Base-by-base conservation (phyloP, 331 rosid genomes). In the Quercus phellos region DNA sequence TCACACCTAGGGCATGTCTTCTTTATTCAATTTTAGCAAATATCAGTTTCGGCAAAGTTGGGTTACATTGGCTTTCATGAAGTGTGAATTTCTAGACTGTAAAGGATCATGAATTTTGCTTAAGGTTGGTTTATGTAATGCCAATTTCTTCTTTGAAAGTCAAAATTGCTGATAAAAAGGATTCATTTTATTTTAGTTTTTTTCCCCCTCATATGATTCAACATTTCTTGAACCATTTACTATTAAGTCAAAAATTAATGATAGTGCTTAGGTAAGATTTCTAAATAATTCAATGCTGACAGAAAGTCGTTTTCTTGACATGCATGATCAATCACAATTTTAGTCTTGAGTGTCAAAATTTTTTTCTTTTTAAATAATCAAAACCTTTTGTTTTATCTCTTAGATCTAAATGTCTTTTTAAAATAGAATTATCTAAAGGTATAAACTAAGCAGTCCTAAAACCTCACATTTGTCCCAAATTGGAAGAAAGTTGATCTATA, bases 231-330 rank as follows among this genome's bases (percentile, higher is more conserved):
- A 5, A 27, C 17, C 22, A 26, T 29, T 29, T 63, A 63, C 43
- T 29, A 2, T 34, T 46, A 66, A 34, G 71, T 66, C 71, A 18
- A 66, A 17, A 12, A 66, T 58, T 13, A 22, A 58, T 11, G 17
- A 22, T 58, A 26, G 51, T 34, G 71, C 71, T 32, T 34, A 34
- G 26, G 32, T 43, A 75, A 17, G 69, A 61, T 61, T 50, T 4
- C 26, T 63, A 26, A 75, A 75, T 64, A 63, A 61, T 75, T 75
- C 59, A 16, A 75, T 60, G 71, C 13, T 0, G 72, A 50, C 79
- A 75, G 46, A 27, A 53, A 7, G 46, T 75, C 64, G 7, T 19
- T 63, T 63, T 75, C 79, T 51, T 51, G 26, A 21, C 51, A 7
- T 8, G 51, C 19, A 34, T 4, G 35, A 66, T 34, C 50, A 66